These are phyloP conservation scores for Euclidium syriacum DNA, from an alignment of 345 rosid species.

Conservation along the genomic window DNA sequence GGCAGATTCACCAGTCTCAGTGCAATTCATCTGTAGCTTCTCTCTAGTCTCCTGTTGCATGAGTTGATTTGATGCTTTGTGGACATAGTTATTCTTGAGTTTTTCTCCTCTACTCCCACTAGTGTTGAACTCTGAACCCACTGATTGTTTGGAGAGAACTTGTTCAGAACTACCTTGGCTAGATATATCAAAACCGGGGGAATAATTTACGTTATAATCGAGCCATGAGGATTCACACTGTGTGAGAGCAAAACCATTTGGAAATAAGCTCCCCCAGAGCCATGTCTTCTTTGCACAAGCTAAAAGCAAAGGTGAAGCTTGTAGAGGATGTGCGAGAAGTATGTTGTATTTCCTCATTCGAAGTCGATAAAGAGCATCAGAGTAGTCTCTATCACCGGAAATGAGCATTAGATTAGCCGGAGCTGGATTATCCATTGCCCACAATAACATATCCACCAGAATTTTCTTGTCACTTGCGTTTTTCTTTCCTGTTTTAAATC, in stretches of 20 bases:
- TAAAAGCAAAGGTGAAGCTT: slow-evolving; percentile 48
- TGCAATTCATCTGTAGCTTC: slow-evolving; percentile 25
- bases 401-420: slow-evolving; percentile 71
- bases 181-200: no score
- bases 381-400: slow-evolving; percentile 77
- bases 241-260: slow-evolving; percentile 9
- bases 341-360: slow-evolving; percentile 82
- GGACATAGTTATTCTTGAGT: slow-evolving; percentile 29
- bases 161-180: no score
- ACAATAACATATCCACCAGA: slow-evolving; percentile 69
- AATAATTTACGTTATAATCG: slow-evolving; percentile 17
- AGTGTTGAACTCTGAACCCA: slow-evolving; percentile 19
- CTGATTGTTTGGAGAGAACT: slow-evolving; percentile 27
- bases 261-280: slow-evolving; percentile 78
- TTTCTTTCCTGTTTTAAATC: slow-evolving; percentile 51
- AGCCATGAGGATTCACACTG: not conserved
- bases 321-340: slow-evolving; percentile 65
- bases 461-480: slow-evolving; percentile 86
- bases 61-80: slow-evolving; percentile 29
- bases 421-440: slow-evolving; percentile 83
- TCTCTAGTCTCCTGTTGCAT: slow-evolving; percentile 30
- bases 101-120: slow-evolving; percentile 34
- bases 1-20: slow-evolving; percentile 38
- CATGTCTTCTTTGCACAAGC: slow-evolving; percentile 73
- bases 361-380: slow-evolving; percentile 75